These are phyloP conservation scores for Fusarium mexicanum DNA, from an alignment of 2,329 filamentous ascomycete genomes.

Conservation along the genomic window DNA sequence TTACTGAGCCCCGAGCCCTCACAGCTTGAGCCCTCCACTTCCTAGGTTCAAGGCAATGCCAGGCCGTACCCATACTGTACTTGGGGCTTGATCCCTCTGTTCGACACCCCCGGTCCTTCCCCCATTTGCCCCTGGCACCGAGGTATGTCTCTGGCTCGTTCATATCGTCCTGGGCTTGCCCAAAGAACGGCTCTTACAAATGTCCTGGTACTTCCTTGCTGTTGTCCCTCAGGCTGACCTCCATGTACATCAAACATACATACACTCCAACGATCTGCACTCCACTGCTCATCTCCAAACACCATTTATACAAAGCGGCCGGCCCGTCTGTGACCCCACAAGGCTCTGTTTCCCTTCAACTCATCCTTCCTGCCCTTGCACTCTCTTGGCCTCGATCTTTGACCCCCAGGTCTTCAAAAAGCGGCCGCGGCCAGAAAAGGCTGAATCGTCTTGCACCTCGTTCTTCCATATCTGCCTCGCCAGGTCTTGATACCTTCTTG, in stretches of 20 bases:
- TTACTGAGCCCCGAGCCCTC: slow-evolving; percentile 6
- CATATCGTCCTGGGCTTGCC: slow-evolving; percentile 35
- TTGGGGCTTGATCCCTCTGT: slow-evolving; percentile 30
- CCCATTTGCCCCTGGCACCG: slow-evolving; percentile 26
- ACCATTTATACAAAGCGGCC: slow-evolving; percentile 44
- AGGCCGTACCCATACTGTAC: slow-evolving; percentile 26
- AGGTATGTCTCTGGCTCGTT: slow-evolving; percentile 25
- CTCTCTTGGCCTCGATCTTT: slow-evolving; percentile 28
- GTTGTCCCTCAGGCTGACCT: slow-evolving; percentile 21
- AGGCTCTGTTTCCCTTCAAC: slow-evolving; percentile 40
- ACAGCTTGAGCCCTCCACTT: slow-evolving; percentile 20
- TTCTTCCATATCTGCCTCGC: slow-evolving; percentile 40
- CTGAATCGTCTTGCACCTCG: slow-evolving; percentile 34
- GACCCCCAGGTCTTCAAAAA: slow-evolving; percentile 40
- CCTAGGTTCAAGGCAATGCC: slow-evolving; percentile 32
- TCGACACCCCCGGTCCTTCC: slow-evolving; percentile 25
- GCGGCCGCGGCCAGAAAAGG: slow-evolving; percentile 45
- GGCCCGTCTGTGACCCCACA: slow-evolving; percentile 40
- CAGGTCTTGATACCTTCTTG: slow-evolving; percentile 25
- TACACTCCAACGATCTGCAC: slow-evolving; percentile 40
- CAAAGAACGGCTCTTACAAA: slow-evolving; percentile 36
- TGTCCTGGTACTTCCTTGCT: slow-evolving; percentile 31
- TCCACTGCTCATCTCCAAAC: slow-evolving; percentile 42
- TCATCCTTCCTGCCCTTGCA: slow-evolving; percentile 30
- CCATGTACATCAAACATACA: slow-evolving; percentile 22